These are phyloP conservation scores for Tilletiopsis washingtonensis DNA, from an alignment of 1,284 basidiomycete genomes.

Conservation along the genomic window DNA sequence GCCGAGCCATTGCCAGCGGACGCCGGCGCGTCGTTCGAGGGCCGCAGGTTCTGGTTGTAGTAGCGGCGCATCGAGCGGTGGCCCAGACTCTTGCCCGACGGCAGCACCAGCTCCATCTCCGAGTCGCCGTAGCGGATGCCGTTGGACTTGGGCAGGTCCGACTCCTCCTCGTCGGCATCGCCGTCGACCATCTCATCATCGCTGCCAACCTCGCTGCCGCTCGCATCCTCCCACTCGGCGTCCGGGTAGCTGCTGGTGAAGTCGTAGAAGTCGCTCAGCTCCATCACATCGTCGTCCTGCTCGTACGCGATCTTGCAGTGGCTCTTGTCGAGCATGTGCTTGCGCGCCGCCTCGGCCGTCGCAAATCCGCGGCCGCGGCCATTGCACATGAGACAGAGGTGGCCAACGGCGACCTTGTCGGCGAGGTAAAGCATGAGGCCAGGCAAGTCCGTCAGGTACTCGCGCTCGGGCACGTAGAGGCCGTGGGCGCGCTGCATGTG, in stretches of 20 bases:
- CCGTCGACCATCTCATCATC: slow-evolving; percentile 40
- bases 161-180: slow-evolving; percentile 41
- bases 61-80: slow-evolving; percentile 81
- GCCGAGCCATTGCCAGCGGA: background rate
- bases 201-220: background rate
- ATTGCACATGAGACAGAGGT: slow-evolving; percentile 81
- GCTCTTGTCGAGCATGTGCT: slow-evolving; percentile 46
- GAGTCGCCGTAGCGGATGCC: slow-evolving; percentile 45
- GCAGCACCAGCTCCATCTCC: slow-evolving; percentile 81
- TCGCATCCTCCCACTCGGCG: slow-evolving; percentile 43
- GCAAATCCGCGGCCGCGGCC: slow-evolving; percentile 36
- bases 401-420: slow-evolving; percentile 85
- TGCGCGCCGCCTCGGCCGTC: slow-evolving; percentile 29
- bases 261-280: slow-evolving; percentile 89
- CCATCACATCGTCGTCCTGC: slow-evolving; percentile 67
- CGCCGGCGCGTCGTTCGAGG: slow-evolving; percentile 1
- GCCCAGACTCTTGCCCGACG: slow-evolving; percentile 83
- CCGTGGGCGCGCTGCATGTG: slow-evolving; percentile 86
- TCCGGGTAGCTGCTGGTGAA: slow-evolving; percentile 70
- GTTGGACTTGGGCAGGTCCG: slow-evolving; percentile 51
- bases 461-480: slow-evolving; percentile 92
- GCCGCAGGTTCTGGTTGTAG: slow-evolving; percentile 61
- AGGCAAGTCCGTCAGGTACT: slow-evolving; percentile 73
- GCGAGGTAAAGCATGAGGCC: slow-evolving; percentile 82
- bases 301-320: slow-evolving; percentile 97